Base-by-base conservation (phyloP, 306 rosid species). In the Castanopsis chinensis region DNA sequence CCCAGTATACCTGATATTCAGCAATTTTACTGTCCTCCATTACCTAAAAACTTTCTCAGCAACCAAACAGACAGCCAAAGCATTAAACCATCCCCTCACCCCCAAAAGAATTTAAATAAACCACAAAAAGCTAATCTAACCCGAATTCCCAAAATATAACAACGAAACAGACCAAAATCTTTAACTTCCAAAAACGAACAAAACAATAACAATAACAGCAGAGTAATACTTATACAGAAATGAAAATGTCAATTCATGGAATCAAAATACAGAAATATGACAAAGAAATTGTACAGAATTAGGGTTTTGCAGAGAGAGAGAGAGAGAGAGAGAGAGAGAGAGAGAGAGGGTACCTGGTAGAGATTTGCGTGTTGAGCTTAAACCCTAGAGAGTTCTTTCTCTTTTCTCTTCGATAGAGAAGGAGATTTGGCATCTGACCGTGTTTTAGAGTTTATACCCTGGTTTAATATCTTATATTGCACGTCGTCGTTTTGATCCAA, bases 351-450 rank as follows among this genome's bases (percentile, higher is more conserved):
- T 58, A 80, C 83, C 76, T 0, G 45, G 79, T 12, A 20, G 51
- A 27, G 51, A 15, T 41, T 43, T 63, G 56, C 41, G 73, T 5
- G 41, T 14, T 25, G 11, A 7, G 45, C 45, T 37, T 37, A 65
- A 80, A 80, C 83, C 79, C 83, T 79, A 73, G 51, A 45, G 55
- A 61, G 52, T n/a, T 30, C 37, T 15, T 61, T 76, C n/a, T 71
- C 3, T 45, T 49, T 61, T 60, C 51, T 60, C 82, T 61, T 0
- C 2, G 19, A 14, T 15, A 25, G n/a, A 27, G 69, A 27, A 27
- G 68, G 1, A 23, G 68, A 61, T 4, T 4, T 4, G 5, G 63
- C 5, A 49, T 12, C 1, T 49, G 53, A 49, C 53, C 12, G 4
- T 49, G 4, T 11, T 49, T 45, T 2, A 3, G 53, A 49, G 3